A percentile compares a stretch with the other conserved stretches of the same genome.
phyloP scores from a whole-genome alignment of 2,329 filamentous ascomycete species.

The Cryphonectria japonica region DNA sequence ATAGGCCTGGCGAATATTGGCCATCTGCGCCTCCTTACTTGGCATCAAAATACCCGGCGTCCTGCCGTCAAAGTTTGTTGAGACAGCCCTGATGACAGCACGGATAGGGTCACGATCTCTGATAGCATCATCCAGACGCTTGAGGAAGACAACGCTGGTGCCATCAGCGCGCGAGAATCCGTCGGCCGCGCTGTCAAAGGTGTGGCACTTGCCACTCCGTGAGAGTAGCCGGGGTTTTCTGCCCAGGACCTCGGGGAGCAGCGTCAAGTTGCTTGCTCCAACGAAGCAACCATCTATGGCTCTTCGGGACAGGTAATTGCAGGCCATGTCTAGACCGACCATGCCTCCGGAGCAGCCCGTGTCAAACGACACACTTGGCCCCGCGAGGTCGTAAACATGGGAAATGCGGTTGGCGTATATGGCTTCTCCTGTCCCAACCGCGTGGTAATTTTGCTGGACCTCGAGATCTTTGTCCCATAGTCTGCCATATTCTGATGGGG shows the following conservation, averaged over 20 bases:
- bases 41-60: background rate
- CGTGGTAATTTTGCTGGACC: background rate
- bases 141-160: constrained; percentile 16
- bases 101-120: constrained; percentile 8
- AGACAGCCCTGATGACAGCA: background rate
- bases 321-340: constrained; percentile 33
- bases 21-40: constrained; percentile 2
- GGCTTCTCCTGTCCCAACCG: constrained; percentile 8
- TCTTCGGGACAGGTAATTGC: constrained; percentile 33
- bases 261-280: constrained; percentile 34
- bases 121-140: background rate
- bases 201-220: constrained; percentile 31
- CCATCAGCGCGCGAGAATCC: constrained; percentile 60
- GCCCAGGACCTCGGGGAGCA: constrained; percentile 22
- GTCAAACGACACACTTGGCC: constrained; percentile 36
- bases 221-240: constrained; percentile 11
- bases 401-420: constrained; percentile 40
- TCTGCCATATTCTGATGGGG: background rate
- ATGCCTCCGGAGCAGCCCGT: constrained; percentile 41
- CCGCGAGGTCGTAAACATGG: constrained; percentile 40
- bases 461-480: background rate
- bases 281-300: constrained; percentile 32
- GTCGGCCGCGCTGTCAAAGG: constrained; percentile 46
- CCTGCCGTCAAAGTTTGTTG: background rate
- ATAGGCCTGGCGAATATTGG: background rate